Base-by-base conservation (phyloP, 306 rosid species). In the Cyamopsis tetragonoloba region DNA sequence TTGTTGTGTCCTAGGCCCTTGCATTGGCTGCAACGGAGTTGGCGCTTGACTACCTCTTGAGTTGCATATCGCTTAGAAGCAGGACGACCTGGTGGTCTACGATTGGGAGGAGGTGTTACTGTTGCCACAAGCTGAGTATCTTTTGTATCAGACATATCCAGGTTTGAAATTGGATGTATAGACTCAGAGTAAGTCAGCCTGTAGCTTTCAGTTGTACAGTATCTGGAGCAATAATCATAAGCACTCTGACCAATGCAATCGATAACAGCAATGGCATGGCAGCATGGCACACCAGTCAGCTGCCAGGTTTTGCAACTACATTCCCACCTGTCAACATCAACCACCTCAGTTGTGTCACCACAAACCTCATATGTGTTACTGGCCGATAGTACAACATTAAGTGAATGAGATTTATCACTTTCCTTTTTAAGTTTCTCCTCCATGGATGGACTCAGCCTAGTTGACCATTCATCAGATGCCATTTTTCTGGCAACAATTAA, bases 271-370 rank as follows among this genome's bases (percentile, higher is more conserved):
- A 84, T 72, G 44, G 96, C 91, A 78, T 93, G 98, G 72, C 86
- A 80, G 74, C 98, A 93, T 2, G 98, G 97, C 41, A 93, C 75
- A 56, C 97, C 96, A 35, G 87, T 78, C 35, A 86, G 57, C 67
- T 86, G 95, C 97, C 98, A 93, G 70, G 85, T 85, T 78, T 86
- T 89, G 81, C 98, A 93, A 66, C 96, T 88, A 77, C 98, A 93
- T 22, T 86, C 91, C 96, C 96, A 84, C 67, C 80, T 68, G 74
- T 88, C 91, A 70, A 88, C 72, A 71, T 93, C 83, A 34, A 93
- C 98, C 61, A 69, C 72, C 83, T 89, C 97, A 62, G 85, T 65
- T 24, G 89, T 50, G 39, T 84, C 95, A 7, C 97, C 93, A 24
- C 87, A 85, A 77, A 93, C 98, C 81, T 93, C 97, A 54, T 84